These are phyloP conservation scores for Ceratobasidium sp. DNA, from an alignment of 1,284 basidiomycete genomes.

Conservation along the genomic window DNA sequence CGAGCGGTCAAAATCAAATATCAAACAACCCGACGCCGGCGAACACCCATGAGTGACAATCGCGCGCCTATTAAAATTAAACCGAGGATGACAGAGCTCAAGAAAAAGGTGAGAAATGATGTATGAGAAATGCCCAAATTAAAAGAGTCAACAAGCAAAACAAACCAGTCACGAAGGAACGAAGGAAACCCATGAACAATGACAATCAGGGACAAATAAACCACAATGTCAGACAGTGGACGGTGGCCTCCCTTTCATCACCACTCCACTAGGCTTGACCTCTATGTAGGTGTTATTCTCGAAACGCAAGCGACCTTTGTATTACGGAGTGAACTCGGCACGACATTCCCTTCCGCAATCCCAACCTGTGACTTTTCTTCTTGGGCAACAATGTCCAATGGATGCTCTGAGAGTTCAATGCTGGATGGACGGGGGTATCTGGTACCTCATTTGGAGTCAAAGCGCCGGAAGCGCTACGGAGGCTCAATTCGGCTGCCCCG, in stretches of 20 bases:
- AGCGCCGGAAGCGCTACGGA: background rate
- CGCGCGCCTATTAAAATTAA: no score
- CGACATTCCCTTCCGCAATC: background rate
- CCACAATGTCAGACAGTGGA: background rate
- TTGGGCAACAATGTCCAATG: background rate
- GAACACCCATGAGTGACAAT: no score
- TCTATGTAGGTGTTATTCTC: background rate
- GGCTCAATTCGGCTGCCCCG: conserved; percentile 7
- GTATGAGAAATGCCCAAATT: background rate
- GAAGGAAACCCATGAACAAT: background rate
- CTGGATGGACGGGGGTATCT: conserved; percentile 1
- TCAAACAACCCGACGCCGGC: no score
- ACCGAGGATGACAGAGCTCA: no score
- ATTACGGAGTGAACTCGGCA: background rate
- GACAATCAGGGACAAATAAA: background rate
- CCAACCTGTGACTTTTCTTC: background rate
- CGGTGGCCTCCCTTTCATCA: background rate
- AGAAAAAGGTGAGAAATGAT: background rate
- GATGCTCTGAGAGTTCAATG: background rate
- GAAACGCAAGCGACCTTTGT: background rate
- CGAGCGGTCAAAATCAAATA: no score
- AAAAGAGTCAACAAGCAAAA: background rate
- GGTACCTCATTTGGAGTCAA: conserved; percentile 2
- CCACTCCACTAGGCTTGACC: background rate
- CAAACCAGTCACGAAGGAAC: background rate